Evolutionary conservation across 352 stramenopile genomes (phyloP), one percentile per base, ranked within the genome.

Genomic region (Phytopythium boreale): DNA sequence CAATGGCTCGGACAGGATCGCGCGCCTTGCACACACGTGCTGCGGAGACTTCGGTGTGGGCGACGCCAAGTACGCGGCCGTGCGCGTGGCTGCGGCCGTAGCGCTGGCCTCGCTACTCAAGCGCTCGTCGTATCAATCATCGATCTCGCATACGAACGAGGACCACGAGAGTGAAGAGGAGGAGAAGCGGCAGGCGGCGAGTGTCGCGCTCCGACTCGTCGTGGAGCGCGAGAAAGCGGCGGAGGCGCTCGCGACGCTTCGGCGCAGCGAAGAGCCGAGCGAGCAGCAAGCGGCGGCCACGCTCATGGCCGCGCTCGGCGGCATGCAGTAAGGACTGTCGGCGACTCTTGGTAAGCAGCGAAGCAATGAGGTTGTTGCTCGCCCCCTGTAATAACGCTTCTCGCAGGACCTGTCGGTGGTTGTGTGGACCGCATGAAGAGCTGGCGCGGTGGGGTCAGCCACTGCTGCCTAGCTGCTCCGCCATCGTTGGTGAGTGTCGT

Each of bases 11-110:
- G 39, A 61, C 11, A 34, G 53, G 10, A 44, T 62, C 2, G 12
- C 66, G 37, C 66, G 61, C 6, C 34, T 92, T 2, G 51, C 90
- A 11, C 60, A 76, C 26, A 64, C 24, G 7, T 89, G 83, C 53
- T 87, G 81, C 22, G 77, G 79, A 4, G 67, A 81, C 17, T 69
- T 80, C 49, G 86, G 86, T 22, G 77, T 91, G 27, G 69, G 70
- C 11, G 84, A 94, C 36, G 70, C 62, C 43, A 90, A 92, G 70
- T 92, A 90, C 62, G 80, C 74, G 52, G 85, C 86, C 71, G 71
- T 94, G 22, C 83, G 86, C 50, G 74, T 89, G 27, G 82, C 86
- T 9, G 80, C 83, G 2, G 81, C 77, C 26, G 64, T 59, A 4
- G 78, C 78, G 51, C 67, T 94, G 27, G 66, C 73, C 1, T 70